Evolutionary conservation across 495 filamentous ascomycete genomes (phyloP).

Genomic region (Talaromyces nanjingensis): DNA sequence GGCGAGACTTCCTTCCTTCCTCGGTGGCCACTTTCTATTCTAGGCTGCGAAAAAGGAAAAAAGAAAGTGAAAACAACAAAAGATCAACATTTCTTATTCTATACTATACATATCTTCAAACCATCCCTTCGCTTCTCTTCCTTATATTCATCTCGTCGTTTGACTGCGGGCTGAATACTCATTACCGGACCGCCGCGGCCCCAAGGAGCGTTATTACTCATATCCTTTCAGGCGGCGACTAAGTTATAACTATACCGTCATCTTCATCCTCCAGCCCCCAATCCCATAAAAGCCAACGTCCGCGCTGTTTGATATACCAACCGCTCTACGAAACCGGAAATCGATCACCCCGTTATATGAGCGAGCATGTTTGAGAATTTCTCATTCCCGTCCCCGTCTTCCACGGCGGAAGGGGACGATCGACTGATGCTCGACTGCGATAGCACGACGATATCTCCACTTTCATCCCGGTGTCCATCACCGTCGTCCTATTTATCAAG

Average conservation of each 20-base stretch:
- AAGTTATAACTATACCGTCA: not conserved
- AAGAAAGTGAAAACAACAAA: not conserved
- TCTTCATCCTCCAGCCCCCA: slow-evolving; percentile 4
- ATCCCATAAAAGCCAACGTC: not conserved
- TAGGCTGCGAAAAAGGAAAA: not conserved
- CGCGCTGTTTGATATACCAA: not conserved
- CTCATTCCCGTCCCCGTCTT: slow-evolving; percentile 38
- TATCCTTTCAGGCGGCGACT: not conserved
- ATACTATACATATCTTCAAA: not conserved
- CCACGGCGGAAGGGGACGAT: slow-evolving; percentile 30
- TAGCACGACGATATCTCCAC: slow-evolving; percentile 33
- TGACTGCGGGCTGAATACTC: not conserved
- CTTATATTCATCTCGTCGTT: not conserved
- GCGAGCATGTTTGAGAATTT: slow-evolving; percentile 40
- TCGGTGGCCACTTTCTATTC: slow-evolving; percentile 1
- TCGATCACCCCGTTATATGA: not conserved
- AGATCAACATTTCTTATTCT: not conserved
- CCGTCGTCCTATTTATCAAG: slow-evolving; percentile 24
- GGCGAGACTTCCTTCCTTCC: not conserved
- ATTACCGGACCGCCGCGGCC: not conserved
- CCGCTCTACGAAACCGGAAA: not conserved
- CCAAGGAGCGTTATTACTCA: not conserved
- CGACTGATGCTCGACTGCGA: slow-evolving; percentile 33
- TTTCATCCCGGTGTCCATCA: slow-evolving; percentile 42
- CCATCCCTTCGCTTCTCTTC: not conserved